phyloP scores from a whole-genome alignment of 352 stramenopile genomes.

The Thalassiosira mediterranea region DNA sequence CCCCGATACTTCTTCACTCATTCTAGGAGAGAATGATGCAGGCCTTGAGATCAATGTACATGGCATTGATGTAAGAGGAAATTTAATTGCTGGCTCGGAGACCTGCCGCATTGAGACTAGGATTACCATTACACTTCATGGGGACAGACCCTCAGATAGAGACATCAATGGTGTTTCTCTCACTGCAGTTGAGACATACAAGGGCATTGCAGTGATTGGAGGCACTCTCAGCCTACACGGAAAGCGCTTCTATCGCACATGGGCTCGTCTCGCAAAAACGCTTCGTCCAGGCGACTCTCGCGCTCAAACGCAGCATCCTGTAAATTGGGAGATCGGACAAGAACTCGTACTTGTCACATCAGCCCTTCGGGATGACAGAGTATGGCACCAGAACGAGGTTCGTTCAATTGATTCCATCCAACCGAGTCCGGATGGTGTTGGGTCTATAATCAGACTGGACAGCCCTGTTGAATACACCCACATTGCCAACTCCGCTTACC shows the following conservation, averaged over 20 bases:
- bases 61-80: slow-evolving; percentile 57
- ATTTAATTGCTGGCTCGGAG: slow-evolving; percentile 47
- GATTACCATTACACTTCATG: slow-evolving; percentile 65
- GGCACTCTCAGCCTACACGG: slow-evolving; percentile 60
- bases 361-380: slow-evolving; percentile 50
- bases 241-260: slow-evolving; percentile 57
- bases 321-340: slow-evolving; percentile 65
- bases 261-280: slow-evolving; percentile 57
- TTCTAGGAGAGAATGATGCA: slow-evolving; percentile 46
- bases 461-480: slow-evolving; percentile 26
- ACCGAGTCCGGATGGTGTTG: slow-evolving; percentile 15
- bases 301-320: slow-evolving; percentile 48
- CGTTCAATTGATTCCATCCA: slow-evolving; percentile 42
- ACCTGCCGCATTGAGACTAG: slow-evolving; percentile 49
- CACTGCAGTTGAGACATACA: slow-evolving; percentile 30
- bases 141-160: slow-evolving; percentile 27
- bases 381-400: slow-evolving; percentile 70
- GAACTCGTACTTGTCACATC: slow-evolving; percentile 56
- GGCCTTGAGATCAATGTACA: slow-evolving; percentile 28
- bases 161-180: slow-evolving; percentile 9
- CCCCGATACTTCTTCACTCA: slow-evolving; percentile 40
- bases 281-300: slow-evolving; percentile 29
- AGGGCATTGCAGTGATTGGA: slow-evolving; percentile 64
- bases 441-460: slow-evolving; percentile 26
- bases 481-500: slow-evolving; percentile 48